phyloP scores from a whole-genome alignment of 768 basidiomycete genomes.

The Mycena metata region DNA sequence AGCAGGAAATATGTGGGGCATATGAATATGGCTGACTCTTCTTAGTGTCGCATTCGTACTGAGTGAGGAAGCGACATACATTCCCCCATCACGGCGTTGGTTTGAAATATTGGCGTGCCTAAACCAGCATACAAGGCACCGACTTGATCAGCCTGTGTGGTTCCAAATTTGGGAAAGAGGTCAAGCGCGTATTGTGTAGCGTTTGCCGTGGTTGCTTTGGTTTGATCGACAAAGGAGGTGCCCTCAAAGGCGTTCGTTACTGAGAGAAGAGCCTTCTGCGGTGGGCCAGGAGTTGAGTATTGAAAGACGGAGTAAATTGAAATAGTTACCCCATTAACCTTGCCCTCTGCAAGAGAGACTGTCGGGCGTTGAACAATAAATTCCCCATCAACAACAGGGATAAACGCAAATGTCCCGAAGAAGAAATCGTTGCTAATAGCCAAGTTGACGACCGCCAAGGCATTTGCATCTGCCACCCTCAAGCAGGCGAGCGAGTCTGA shows the following conservation, averaged over 20 bases:
- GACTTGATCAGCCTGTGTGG: constrained; percentile 16
- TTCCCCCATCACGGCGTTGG: constrained; percentile 38
- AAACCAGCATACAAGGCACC: constrained; percentile 27
- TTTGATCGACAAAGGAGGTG: constrained; percentile 38
- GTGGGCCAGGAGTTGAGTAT: not conserved
- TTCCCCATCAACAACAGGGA: not conserved
- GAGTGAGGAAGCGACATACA: constrained; percentile 25
- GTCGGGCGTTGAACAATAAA: constrained; percentile 2
- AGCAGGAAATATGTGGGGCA: constrained; percentile 49
- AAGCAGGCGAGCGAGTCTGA: not conserved
- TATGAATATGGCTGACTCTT: constrained; percentile 44
- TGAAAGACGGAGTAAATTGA: not conserved
- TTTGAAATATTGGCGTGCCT: constrained; percentile 26
- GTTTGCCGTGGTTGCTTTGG: constrained; percentile 21
- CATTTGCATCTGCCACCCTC: not conserved
- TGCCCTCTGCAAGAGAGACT: not conserved
- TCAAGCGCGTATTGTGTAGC: constrained; percentile 32
- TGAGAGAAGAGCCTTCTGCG: constrained; percentile 39
- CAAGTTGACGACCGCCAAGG: not conserved
- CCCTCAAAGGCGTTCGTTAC: constrained; percentile 48
- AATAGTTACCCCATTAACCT: not conserved
- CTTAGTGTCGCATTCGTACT: not conserved
- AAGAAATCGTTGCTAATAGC: not conserved
- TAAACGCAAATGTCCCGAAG: not conserved
- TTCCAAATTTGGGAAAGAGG: constrained; percentile 36